Base-by-base conservation (phyloP, 1,139 yeast species). In the Pichia sp. region DNA sequence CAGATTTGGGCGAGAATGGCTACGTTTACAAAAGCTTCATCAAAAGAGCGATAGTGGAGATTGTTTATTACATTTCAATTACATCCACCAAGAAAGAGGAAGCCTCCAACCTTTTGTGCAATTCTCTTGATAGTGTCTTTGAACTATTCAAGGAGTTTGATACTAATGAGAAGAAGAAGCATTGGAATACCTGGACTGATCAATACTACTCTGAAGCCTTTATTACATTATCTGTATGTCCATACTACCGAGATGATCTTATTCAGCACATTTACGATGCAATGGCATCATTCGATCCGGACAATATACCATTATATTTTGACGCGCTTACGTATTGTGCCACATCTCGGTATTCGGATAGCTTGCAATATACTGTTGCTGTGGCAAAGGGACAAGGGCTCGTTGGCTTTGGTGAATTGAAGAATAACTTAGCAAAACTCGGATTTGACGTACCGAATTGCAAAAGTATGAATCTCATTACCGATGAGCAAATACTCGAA, bases 221-320 rank as follows among this genome's bases (percentile, higher is more conserved):
- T 40, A 73, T 77, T 21, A 64, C 68, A 29, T 62, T 88, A 17
- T 85, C 91, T 24, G 66, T 72, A 2, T 67, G 72, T 25, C 68
- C 76, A 43, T 63, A 65, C 41, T 84, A 79, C 55, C 64, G 68
- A 31, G 93, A 83, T 47, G 75, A 74, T 34, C 59, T 72, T 30
- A 66, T 87, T 11, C 69, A 74, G 23, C 66, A 67, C 31, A 73
- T 86, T 39, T 88, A 77, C 56, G 78, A 77, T 32, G 59, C 62
- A 7, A 72, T 80, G 21, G 57, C 66, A 2, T 49, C 53, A 1
- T 59, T 74, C 8, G 95, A 87, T 53, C 69, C 73, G 0, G 48
- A 39, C 0, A 71, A 77, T 45, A 56, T 62, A 6, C 73, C 86
- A 6, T 60, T 67, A 32, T 87, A 86, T 49, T 77, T 81, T 39